Base-by-base conservation (phyloP, 495 filamentous ascomycete genomes). In the Daldinia decipiens region DNA sequence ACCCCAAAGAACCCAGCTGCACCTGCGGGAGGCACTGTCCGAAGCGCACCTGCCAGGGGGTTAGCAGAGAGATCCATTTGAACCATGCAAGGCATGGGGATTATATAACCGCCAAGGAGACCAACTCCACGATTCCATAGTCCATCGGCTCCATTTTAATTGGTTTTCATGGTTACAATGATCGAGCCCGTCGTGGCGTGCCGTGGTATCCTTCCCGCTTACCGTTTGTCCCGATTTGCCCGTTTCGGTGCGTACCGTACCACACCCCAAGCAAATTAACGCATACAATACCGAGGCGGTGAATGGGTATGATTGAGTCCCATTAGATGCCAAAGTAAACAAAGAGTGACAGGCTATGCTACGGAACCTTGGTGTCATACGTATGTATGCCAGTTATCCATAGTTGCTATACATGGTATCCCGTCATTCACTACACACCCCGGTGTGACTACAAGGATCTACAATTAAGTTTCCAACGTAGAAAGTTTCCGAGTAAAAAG, bases 21-120 rank as follows among this genome's bases (percentile, higher is more conserved):
- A 73, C 32, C 60, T 67, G 71, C 71, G 71, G 71, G 71, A 73
- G 71, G 71, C 71, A 73, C 71, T 73, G 71, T 70, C 71, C 71
- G 71, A 70, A 70, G 71, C 71, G 71, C 67, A 59, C 62, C 66
- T 54, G 67, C 53, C 38, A 62, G 70, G 52, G 40, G 56, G 27
- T 15, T 17, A 57, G 21, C 12, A 45, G 27, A 59, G 51, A 71
- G 69, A 67, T 72, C 63, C 64, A 64, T 68, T 43, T 43, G 55
- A 36, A 53, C 65, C 70, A 73, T 73, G 70, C 65, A 73, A 73
- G 70, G 70, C 70, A 65, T 72, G 59, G 70, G 70, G 19, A 61
- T 52, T 27, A 43, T 43, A 38, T 56, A 51, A 67, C 54, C 38
- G 34, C 59, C 59, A 59, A 72, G 70, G 54, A 47, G 40, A 36